Evolutionary conservation across 1,284 basidiomycete genomes (phyloP), one percentile per base, ranked within the genome.

Genomic region (Heimioporus punctisporus): DNA sequence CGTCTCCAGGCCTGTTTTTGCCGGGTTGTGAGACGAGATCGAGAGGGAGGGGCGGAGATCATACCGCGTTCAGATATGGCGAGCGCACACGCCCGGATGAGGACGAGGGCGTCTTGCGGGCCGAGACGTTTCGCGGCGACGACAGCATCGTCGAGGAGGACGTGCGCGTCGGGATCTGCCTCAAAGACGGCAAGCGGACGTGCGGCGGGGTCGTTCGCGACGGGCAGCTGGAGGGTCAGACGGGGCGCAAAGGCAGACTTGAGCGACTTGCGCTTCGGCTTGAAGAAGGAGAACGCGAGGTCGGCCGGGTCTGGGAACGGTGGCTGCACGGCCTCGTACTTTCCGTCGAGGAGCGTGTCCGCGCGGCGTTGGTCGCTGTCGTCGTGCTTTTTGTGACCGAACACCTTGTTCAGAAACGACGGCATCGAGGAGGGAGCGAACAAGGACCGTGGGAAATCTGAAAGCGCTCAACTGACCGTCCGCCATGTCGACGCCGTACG

Each of bases 361-460:
- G 73, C 57, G 74, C 71, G 59, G 59, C 54, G 62, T 57, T 56
- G 52, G 46, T 80, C 76, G 59, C 78, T 80, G 60, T 84, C 83
- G 54, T 78, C 76, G 34, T 81, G 77, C 74, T 83, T 89, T 74
- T 83, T 89, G 72, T 88, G 82, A 72, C 84, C 84, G 64, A 90
- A 86, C 62, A 90, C 84, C 67, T 86, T 90, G 72, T 84, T 83
- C 64, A 90, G 72, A 75, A 90, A 88, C 59, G 86, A 85, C 68
- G 86, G 84, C 87, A 90, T 90, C 47, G 64, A n/a, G n/a, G n/a
- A n/a, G n/a, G n/a, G 31, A 12, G 31, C 31, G 31, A 19, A 15
- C 31, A 34, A 34, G 5, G 31, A 17, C 31, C 31, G 19, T 6
- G 4, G 12, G 31, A 34, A 34, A 34, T 11, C 31, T 34, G 19